phyloP scores from a whole-genome alignment of 2,329 filamentous ascomycete species.

The Rutstroemia sp. region DNA sequence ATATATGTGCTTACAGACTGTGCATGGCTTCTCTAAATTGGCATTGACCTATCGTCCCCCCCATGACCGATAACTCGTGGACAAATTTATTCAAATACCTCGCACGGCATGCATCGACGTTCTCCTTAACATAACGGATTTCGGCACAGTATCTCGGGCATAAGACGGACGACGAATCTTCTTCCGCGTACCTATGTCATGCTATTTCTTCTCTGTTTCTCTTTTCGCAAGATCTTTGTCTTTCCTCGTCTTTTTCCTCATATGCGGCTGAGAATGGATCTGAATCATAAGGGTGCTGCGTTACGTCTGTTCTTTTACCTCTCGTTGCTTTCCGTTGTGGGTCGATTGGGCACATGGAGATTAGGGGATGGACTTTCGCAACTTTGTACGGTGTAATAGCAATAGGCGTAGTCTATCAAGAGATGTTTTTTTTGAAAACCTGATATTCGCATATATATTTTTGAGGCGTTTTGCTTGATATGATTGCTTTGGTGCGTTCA shows the following conservation, averaged over 20 bases:
- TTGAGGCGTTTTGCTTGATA: conserved; percentile 6
- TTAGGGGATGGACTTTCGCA: conserved; percentile 18
- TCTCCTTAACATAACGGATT: conserved; percentile 17
- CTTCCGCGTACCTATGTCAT: conserved; percentile 23
- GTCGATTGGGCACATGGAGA: conserved; percentile 24
- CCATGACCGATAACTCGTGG: conserved; percentile 19
- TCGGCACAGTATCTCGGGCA: conserved; percentile 28
- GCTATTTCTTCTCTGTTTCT: conserved; percentile 28
- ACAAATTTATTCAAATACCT: conserved; percentile 19
- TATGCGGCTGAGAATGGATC: conserved; percentile 24
- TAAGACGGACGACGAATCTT: conserved; percentile 16
- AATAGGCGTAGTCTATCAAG: conserved; percentile 32
- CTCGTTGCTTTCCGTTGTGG: conserved; percentile 18
- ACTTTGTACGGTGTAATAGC: conserved; percentile 34
- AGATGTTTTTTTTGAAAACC: conserved; percentile 9
- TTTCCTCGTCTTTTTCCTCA: conserved; percentile 24
- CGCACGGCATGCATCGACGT: conserved; percentile 17
- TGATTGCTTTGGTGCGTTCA: neutral
- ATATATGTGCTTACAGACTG: conserved; percentile 24
- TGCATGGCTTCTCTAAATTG: conserved; percentile 25
- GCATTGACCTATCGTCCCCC: conserved; percentile 24
- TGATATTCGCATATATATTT: conserved; percentile 7
- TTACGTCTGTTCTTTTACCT: conserved; percentile 19
- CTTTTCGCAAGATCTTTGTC: conserved; percentile 27
- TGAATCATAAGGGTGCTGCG: conserved; percentile 24